Evolutionary conservation across 441 rosid species (phyloP), one percentile per base, ranked within the genome.

Genomic region (Corymbia calophylla): DNA sequence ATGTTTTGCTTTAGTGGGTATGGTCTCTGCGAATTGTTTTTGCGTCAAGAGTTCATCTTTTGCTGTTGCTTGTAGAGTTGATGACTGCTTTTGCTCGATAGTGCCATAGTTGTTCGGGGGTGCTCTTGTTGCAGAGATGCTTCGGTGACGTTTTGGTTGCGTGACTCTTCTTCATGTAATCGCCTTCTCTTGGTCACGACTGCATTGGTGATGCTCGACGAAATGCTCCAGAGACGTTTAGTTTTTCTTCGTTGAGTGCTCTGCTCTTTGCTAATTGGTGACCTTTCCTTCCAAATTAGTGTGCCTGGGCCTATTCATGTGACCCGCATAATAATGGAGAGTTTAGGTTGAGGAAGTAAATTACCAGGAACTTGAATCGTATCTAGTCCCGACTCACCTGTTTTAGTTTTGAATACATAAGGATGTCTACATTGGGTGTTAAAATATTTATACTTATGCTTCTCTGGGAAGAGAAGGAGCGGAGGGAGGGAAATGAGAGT

Each of bases 241-340:
- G 44, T 31, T 13, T 44, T 13, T 21, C 84, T 3, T 23, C 23
- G 93, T 93, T 0, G 98, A 96, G 93, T 97, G 95, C n/a, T 2
- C 14, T 12, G 87, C 98, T 97, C 90, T 87, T 91, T 44, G 54
- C 32, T 12, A n/a, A 32, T 9, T 16, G 84, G 17, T 23, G 51
- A 77, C 84, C 51, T 77, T 77, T 23, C 27, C n/a, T 1, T 44
- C 84, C 84, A 77, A 77, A 47, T 77, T 44, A 66, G 77, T 32
- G 44, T 31, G 18, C 23, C 44, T 66, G 44, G 77, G 77, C 77
- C 44, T 66, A 11, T 77, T 23, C 6, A 77, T 44, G 84, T 44
- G 14, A 44, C n/a, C 17, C 2, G 10, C 10, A 7, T 23, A 12
- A 77, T 77, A 39, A 77, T 77, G 84, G 51, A 47, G 18, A 77